Evolutionary conservation across 164 flowering plant species (phyloP).

Genomic region (Houttuynia cordata): DNA sequence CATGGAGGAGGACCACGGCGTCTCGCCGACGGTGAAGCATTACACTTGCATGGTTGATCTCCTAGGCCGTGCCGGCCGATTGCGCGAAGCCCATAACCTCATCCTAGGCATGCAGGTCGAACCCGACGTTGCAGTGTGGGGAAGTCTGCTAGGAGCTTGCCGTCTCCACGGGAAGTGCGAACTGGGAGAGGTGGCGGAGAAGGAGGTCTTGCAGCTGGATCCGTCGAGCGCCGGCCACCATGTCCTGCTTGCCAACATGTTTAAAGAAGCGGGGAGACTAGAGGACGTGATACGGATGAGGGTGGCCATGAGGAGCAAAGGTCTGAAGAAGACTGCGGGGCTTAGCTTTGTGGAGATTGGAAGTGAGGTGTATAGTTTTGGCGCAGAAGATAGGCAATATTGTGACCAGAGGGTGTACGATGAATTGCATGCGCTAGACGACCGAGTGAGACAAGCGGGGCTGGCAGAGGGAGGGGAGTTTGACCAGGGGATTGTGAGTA

Average conservation of each 20-base stretch:
- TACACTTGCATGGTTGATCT: slow-evolving; percentile 23
- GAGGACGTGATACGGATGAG: slow-evolving; percentile 18
- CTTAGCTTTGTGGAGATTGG: slow-evolving; percentile 21
- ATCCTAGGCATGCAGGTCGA: slow-evolving; percentile 12
- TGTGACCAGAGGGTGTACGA: slow-evolving; percentile 10
- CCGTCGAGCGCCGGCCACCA: slow-evolving; percentile 15
- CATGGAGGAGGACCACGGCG: slow-evolving; percentile 15
- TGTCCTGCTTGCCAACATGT: slow-evolving; percentile 19
- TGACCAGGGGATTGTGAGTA: slow-evolving; percentile 5
- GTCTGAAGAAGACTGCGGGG: slow-evolving; percentile 21
- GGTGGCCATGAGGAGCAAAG: slow-evolving; percentile 13
- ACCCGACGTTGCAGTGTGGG: slow-evolving; percentile 20
- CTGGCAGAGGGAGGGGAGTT: slow-evolving; percentile 4
- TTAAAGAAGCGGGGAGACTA: slow-evolving; percentile 19
- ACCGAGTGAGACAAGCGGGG: slow-evolving; percentile 6
- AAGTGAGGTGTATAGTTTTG: slow-evolving; percentile 13
- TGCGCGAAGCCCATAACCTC: slow-evolving; percentile 15
- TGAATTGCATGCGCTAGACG: slow-evolving; percentile 12
- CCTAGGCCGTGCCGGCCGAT: slow-evolving; percentile 18
- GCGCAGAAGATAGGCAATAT: slow-evolving; percentile 16
- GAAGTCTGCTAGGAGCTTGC: slow-evolving; percentile 18
- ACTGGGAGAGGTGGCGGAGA: slow-evolving; percentile 16
- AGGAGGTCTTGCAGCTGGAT: slow-evolving; percentile 12
- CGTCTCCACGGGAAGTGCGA: slow-evolving; percentile 14
- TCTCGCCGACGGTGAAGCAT: slow-evolving; percentile 15